Percentiles rank a stretch among this genome's conserved stretches.
phyloP scores from a whole-genome alignment of 2,329 filamentous ascomycete genomes.

The Diplodia seriata region DNA sequence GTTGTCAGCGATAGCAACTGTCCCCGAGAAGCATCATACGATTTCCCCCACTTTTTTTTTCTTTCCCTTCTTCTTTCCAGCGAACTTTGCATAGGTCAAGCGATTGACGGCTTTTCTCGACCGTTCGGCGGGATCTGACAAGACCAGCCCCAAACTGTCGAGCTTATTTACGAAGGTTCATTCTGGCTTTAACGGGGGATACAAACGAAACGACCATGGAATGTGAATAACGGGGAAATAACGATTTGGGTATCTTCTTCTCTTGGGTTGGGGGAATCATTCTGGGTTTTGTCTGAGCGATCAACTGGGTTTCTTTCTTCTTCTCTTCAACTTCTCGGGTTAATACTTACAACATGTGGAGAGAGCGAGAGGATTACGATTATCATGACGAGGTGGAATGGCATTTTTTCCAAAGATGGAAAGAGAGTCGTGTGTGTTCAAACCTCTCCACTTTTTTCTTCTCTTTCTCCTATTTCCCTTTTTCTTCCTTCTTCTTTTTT shows the following conservation, averaged over 20 bases:
- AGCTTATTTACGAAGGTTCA: background rate
- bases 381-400: background rate
- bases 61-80: background rate
- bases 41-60: background rate
- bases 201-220: background rate
- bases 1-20: background rate
- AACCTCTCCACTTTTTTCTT: background rate
- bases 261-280: background rate
- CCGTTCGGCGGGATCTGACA: background rate
- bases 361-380: background rate
- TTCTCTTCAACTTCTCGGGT: background rate
- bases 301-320: background rate
- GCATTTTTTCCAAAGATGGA: background rate
- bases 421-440: background rate
- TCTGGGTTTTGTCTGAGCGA: background rate
- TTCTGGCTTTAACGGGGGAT: background rate
- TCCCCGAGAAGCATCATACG: background rate
- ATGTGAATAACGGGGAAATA: constrained; percentile 1
- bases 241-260: background rate
- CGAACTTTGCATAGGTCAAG: background rate
- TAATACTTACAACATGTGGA: constrained; percentile 3
- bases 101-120: background rate
- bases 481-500: background rate
- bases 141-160: background rate
- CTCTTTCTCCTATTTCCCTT: background rate